These are phyloP conservation scores for Ogataea ramenticola DNA, from an alignment of 805 yeast species.

Conservation along the genomic window DNA sequence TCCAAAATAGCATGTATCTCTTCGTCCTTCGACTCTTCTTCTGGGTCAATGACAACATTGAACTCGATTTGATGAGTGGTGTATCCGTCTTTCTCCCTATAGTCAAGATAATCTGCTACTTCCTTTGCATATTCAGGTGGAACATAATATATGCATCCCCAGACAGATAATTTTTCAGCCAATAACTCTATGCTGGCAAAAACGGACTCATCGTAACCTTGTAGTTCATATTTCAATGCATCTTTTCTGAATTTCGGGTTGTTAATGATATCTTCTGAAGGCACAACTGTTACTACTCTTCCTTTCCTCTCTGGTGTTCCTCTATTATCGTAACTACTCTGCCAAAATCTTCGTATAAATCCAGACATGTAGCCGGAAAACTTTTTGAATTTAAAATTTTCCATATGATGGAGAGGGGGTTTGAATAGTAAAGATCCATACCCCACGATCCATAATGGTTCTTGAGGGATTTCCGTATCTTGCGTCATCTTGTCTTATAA, in stretches of 20 bases:
- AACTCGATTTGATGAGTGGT: conserved; percentile 62
- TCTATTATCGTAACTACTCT: conserved; percentile 80
- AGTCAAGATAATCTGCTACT: conserved; percentile 65
- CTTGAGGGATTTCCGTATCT: neutral
- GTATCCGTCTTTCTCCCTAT: conserved; percentile 87
- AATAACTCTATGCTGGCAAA: conserved; percentile 16
- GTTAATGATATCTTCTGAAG: conserved; percentile 43
- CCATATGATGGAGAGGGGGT: conserved; percentile 68
- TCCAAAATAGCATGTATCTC: conserved; percentile 17
- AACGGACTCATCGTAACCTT: conserved; percentile 6
- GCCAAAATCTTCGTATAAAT: conserved; percentile 84
- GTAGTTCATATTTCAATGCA: conserved; percentile 23
- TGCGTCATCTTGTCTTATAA: neutral
- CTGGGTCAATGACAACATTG: conserved; percentile 30
- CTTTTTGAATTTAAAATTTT: conserved; percentile 16
- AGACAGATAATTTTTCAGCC: conserved; percentile 43
- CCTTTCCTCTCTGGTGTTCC: conserved; percentile 88
- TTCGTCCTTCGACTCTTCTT: conserved; percentile 8
- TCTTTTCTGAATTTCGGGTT: conserved; percentile 36
- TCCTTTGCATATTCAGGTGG: conserved; percentile 53
- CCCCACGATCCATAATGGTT: conserved; percentile 74
- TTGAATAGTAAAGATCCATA: conserved; percentile 86
- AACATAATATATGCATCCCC: conserved; percentile 83
- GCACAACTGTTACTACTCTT: conserved; percentile 75
- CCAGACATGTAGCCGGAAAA: conserved; percentile 73